Conservation (phyloP, 1,139 yeast genomes). For the Sugiyamaella japonica region DNA sequence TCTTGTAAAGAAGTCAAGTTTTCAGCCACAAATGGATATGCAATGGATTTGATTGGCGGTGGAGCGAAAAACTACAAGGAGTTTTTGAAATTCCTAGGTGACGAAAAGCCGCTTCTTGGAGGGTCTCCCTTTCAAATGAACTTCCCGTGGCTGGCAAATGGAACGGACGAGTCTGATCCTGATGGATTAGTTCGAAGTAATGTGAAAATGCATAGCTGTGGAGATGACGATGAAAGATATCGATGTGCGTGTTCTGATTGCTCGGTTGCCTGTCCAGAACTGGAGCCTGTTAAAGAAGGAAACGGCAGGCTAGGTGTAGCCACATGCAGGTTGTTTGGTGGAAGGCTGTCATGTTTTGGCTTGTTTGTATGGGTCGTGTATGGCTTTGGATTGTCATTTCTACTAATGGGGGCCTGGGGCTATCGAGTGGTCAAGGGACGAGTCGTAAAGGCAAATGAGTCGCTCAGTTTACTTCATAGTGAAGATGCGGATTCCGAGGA, state of each 20-base stretch:
- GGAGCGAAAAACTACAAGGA: constrained; percentile 76
- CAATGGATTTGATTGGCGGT: constrained; percentile 96
- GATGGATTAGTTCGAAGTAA: constrained; percentile 35
- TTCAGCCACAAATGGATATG: constrained; percentile 92
- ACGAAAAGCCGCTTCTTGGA: constrained; percentile 87
- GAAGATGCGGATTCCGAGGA: constrained; percentile 32
- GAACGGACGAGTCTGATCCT: constrained; percentile 31
- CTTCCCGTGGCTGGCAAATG: constrained; percentile 50
- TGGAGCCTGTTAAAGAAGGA: constrained; percentile 42
- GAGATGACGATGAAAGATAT: constrained; percentile 54
- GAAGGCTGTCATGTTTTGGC: constrained; percentile 54
- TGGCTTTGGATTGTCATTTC: constrained; percentile 23
- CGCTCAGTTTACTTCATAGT: constrained; percentile 23
- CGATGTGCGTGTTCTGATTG: constrained; percentile 94
- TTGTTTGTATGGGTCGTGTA: constrained; percentile 59
- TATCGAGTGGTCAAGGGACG: constrained; percentile 5
- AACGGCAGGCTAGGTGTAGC: constrained; percentile 28
- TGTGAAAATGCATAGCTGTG: constrained; percentile 54
- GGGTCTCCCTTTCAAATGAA: constrained; percentile 96
- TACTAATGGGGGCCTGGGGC: constrained; percentile 3
- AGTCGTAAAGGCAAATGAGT: constrained; percentile 10
- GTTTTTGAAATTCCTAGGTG: constrained; percentile 87
- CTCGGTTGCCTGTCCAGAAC: constrained; percentile 69
- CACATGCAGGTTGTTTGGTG: constrained; percentile 11
- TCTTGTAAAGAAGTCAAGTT: constrained; percentile 90